Evolutionary conservation across 441 rosid species (phyloP), one percentile per base, ranked within the genome.

Genomic region (Populus trichocarpa): DNA sequence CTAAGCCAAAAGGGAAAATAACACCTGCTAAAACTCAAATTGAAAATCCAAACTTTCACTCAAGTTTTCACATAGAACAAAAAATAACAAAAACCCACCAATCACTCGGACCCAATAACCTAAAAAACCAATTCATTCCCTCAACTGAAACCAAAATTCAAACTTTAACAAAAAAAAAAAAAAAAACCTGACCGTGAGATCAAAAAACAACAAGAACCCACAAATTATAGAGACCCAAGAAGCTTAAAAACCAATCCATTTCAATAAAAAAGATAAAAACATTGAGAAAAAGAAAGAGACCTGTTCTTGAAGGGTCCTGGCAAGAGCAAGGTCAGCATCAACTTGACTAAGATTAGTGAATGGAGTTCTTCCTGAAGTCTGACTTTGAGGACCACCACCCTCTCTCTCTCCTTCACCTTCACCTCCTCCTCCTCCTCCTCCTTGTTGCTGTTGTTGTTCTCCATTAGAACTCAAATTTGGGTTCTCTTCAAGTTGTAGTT

Each of bases 231-330:
- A 73, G 63, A 69, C 53, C 79, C 61, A n/a, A 75, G n/a, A 22
- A 70, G 38, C 67, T 20, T 36, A 71, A 40, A 73, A 50, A 11
- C 35, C 18, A 67, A 25, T 22, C 76, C 5, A 73, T 61, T 77
- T 12, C 33, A 4, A 36, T 3, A 33, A 61, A 7, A 70, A 33
- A 63, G 3, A 67, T 20, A 72, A 53, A 70, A 75, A 65, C 13
- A 28, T 18, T 66, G 46, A 57, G 63, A 40, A 26, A 46, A 12
- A 28, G 59, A 50, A 23, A 25, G n/a, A 46, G 8, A 96, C 99
- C 96, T 94, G 98, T 72, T 96, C 99, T 84, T 94, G 99, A 22
- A 94, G 97, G 72, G 93, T 87, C n/a, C 97, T 93, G 36, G 98
- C 97, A 65, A 94, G 99, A 75, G 95, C 97, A 32, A 89, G 95